Evolutionary conservation across 1,139 yeast species (phyloP), one percentile per base, ranked within the genome.

Genomic region (Geotrichum reessii): DNA sequence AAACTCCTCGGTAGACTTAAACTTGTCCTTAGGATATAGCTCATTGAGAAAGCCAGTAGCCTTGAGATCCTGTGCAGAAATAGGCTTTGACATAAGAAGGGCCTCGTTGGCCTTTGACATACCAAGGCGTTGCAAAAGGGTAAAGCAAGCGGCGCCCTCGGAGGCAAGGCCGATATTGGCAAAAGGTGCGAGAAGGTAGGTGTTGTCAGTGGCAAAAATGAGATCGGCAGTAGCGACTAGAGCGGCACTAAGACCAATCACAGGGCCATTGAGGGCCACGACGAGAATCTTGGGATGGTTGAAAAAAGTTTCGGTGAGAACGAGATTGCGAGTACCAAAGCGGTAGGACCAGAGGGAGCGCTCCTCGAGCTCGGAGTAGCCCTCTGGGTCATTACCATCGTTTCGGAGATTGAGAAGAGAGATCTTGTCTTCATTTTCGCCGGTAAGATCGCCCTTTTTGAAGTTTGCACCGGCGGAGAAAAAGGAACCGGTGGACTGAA

Each of bases 381-480:
- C 53, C 8, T 14, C 47, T 8, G 62, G 62, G 40, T 59, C 62
- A 27, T 52, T 53, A 33, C 60, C 60, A 47, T 52, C 57, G 40
- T 53, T 48, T 52, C 54, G 62, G 53, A 61, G 47, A 28, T 64
- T 56, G 60, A 65, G 57, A 37, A 60, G 60, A 27, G 61, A 61
- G 46, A 55, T 47, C 42, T 54, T 61, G 49, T 64, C 67, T 22
- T 72, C 74, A 12, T 71, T 66, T 0, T 67, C 66, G 9, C 65
- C 64, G 8, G 53, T 37, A 19, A 74, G 70, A 21, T 62, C 66
- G 19, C 64, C 66, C 22, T 77, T 74, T 49, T 71, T 69, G 61
- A 88, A 81, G 70, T 88, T 85, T 33, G 96, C 97, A 47, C 97
- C 97, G 6, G 96, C 88, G 44, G 92, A 85, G 71, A 90, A 90